Percentiles rank a stretch among this genome's conserved stretches.
Evolutionary conservation across 768 basidiomycete genomes (phyloP).

Genomic region (Wakefieldia striispora): DNA sequence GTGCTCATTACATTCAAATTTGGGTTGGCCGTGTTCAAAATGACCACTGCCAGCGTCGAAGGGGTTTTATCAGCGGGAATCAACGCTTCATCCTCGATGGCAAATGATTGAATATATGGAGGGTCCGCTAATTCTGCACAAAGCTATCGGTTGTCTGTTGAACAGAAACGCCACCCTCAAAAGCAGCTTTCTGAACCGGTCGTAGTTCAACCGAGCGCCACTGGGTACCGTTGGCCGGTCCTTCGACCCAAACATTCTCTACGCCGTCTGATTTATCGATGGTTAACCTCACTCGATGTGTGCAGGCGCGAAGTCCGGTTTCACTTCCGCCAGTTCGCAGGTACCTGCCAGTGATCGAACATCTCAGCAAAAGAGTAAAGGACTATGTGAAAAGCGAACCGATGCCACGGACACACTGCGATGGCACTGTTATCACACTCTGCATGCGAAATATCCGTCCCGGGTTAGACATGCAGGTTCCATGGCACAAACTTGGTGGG

Average conservation of each 20-base stretch:
- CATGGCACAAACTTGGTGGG: too few species aligned
- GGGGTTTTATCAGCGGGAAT: conserved; percentile 14
- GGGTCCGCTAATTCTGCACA: conserved; percentile 65
- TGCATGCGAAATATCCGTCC: too few species aligned
- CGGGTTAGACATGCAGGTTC: too few species aligned
- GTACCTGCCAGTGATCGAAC: conserved; percentile 45
- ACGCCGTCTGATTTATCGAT: conserved; percentile 34
- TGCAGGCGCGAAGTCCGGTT: conserved; percentile 56
- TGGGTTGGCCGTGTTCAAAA: conserved; percentile 59
- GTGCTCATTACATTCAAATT: too few species aligned
- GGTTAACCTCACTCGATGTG: too few species aligned
- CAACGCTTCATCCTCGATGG: too few species aligned
- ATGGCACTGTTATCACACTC: too few species aligned
- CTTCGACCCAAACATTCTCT: conserved; percentile 48
- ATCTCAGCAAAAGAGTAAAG: not conserved
- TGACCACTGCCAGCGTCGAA: conserved; percentile 77
- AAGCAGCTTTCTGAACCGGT: conserved; percentile 63
- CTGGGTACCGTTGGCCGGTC: conserved; percentile 31
- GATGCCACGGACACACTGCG: conserved; percentile 47
- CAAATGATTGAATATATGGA: conserved; percentile 15
- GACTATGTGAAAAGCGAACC: conserved; percentile 35
- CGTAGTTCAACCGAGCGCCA: conserved; percentile 60
- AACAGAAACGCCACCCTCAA: too few species aligned
- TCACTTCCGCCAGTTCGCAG: conserved; percentile 41
- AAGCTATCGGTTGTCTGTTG: not conserved